Evolutionary conservation across 2,329 filamentous ascomycete genomes (phyloP).

Genomic region (Drechslerella coelobrocha): DNA sequence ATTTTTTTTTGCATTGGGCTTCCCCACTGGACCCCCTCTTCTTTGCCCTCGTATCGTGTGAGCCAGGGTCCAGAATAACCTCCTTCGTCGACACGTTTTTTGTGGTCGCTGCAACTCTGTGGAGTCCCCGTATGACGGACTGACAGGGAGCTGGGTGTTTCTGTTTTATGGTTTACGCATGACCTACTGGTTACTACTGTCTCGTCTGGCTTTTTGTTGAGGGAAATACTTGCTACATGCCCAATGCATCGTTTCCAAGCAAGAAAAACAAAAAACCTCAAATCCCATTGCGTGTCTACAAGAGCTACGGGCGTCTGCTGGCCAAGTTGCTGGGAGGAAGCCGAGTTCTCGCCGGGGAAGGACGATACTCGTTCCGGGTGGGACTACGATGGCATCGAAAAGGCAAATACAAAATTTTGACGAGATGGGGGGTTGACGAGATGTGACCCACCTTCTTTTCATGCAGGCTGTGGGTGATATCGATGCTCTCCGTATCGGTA

Average conservation of each 20-base stretch:
- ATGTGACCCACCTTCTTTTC: slow-evolving; percentile 22
- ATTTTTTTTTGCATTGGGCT: slow-evolving; percentile 5
- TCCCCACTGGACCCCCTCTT: too few species aligned
- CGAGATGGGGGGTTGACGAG: slow-evolving; percentile 14
- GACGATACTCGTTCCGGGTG: slow-evolving; percentile 43
- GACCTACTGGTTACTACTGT: slow-evolving; percentile 15
- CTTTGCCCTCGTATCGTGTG: slow-evolving; percentile 8
- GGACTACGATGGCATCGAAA: slow-evolving; percentile 8
- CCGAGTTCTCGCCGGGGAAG: slow-evolving; percentile 49
- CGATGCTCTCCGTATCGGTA: slow-evolving; percentile 17
- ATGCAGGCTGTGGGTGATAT: slow-evolving; percentile 22
- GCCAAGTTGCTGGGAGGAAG: slow-evolving; percentile 9
- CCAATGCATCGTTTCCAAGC: not conserved
- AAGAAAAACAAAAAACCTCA: slow-evolving; percentile 9
- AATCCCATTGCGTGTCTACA: slow-evolving; percentile 19
- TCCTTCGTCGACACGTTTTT: slow-evolving; percentile 27
- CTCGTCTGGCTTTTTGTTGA: slow-evolving; percentile 21
- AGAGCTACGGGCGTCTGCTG: not conserved
- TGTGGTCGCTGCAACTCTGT: not conserved
- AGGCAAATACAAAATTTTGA: slow-evolving; percentile 7
- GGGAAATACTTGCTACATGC: slow-evolving; percentile 32
- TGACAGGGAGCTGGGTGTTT: slow-evolving; percentile 13
- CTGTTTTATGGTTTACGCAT: slow-evolving; percentile 32
- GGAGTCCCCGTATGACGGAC: slow-evolving; percentile 8
- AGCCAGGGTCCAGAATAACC: slow-evolving; percentile 28